Base-by-base conservation (phyloP, 2,329 filamentous ascomycete genomes). In the Plectosphaerella plurivora region DNA sequence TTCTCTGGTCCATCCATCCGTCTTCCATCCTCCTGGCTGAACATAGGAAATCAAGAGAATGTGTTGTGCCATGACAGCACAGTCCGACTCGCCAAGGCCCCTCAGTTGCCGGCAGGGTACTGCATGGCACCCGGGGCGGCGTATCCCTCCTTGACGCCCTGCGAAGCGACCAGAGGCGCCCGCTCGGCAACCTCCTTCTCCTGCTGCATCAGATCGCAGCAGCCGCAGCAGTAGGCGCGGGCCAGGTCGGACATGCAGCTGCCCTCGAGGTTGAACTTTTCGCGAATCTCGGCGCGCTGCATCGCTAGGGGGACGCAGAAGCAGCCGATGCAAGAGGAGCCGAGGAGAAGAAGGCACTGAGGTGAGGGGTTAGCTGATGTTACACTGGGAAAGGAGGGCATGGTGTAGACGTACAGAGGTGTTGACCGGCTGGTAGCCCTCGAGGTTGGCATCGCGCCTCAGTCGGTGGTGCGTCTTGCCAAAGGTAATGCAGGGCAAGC, bases 391-490 rank as follows among this genome's bases (percentile, higher is more conserved):
- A 37, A n/a, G 12, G 24, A 2, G 10, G 18, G n/a, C 2, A 25
- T 18, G 18, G n/a, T 22, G 28, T 11, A 11, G 6, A 65, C 73
- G 24, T 65, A 77, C 75, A 35, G 70, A 70, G 12, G 71, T 74
- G 64, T 78, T 77, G 60, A 75, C 63, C 33, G 71, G 66, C 65
- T 76, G 70, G 35, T 74, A 78, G 14, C 72, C 74, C 16, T 69
- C 55, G 8, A 77, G 68, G 51, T 63, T 66, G 36, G 60, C 65
- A 24, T 69, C 65, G 63, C 72, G 72, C 53, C 63, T 65, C 11
- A 76, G 60, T 18, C 74, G 71, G 56, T 78, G 74, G 51, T 76
- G 66, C 25, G 73, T 76, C 69, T 73, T 75, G 62, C 74, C 74
- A 47, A 76, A 78, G 35, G 73, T 75, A 33, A 77, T 64, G 55